phyloP scores from a whole-genome alignment of 2,329 filamentous ascomycete genomes.

The Cryoendolithus antarcticus region DNA sequence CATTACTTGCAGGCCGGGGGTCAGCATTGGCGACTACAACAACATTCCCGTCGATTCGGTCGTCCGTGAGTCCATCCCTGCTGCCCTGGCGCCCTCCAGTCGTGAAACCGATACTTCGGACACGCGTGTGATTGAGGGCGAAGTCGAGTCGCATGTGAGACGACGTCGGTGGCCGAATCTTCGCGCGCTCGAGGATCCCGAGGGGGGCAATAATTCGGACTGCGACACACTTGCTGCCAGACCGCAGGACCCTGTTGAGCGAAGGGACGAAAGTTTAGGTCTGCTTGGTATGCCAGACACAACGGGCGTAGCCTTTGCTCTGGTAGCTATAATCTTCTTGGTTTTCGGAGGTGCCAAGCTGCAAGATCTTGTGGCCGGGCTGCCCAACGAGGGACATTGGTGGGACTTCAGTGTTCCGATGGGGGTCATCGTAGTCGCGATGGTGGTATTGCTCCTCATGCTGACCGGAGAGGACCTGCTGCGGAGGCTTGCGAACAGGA shows the following conservation, averaged over 20 bases:
- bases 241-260: no score
- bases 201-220: no score
- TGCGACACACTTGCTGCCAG: no score
- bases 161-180: background rate
- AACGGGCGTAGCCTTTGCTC: no score
- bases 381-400: no score
- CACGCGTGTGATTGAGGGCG: background rate
- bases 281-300: no score
- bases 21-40: slow-evolving; percentile 13
- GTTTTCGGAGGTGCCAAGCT: no score
- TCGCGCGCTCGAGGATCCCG: background rate
- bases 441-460: background rate
- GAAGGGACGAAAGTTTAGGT: no score
- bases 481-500: background rate
- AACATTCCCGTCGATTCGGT: slow-evolving; percentile 13
- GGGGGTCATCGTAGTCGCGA: background rate
- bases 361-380: no score
- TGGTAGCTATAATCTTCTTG: no score
- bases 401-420: background rate
- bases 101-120: background rate
- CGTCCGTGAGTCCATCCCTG: slow-evolving; percentile 11
- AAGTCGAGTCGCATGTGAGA: background rate
- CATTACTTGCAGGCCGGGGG: slow-evolving; percentile 7
- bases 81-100: slow-evolving; percentile 5
- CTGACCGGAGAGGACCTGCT: background rate